Conservation (phyloP, 2,329 filamentous ascomycete species). For the Calonectria pseudoreteaudii region DNA sequence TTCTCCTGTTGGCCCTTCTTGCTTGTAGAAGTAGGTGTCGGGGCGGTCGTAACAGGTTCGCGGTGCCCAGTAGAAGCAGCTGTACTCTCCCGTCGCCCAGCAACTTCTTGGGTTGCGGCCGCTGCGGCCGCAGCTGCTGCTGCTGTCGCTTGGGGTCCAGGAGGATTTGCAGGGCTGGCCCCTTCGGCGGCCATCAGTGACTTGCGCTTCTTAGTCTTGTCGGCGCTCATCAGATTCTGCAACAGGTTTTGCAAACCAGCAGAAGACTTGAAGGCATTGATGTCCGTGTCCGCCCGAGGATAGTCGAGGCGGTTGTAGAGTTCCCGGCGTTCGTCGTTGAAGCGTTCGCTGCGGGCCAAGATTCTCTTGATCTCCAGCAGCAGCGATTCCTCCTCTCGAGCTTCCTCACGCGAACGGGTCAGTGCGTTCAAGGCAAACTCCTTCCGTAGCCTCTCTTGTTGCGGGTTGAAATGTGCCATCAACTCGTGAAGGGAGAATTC, state of each 20-base stretch:
- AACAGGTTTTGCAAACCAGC: slow-evolving; percentile 83
- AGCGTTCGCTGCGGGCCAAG: slow-evolving; percentile 83
- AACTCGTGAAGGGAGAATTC: slow-evolving; percentile 87
- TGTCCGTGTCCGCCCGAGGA: slow-evolving; percentile 76
- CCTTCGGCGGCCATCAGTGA: slow-evolving; percentile 73
- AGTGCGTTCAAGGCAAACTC: slow-evolving; percentile 85
- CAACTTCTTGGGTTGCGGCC: slow-evolving; percentile 49
- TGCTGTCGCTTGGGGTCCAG: slow-evolving; percentile 44
- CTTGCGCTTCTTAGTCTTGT: slow-evolving; percentile 91
- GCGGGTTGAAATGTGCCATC: slow-evolving; percentile 87
- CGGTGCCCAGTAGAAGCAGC: slow-evolving; percentile 56
- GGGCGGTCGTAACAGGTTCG: slow-evolving; percentile 48
- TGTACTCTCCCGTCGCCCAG: slow-evolving; percentile 65
- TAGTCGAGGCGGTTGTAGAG: slow-evolving; percentile 89
- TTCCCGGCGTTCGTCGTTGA: slow-evolving; percentile 89
- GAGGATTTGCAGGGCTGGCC: slow-evolving; percentile 56
- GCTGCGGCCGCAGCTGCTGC: slow-evolving; percentile 34
- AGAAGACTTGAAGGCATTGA: slow-evolving; percentile 83
- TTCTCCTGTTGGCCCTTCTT: slow-evolving; percentile 60
- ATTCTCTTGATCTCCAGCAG: slow-evolving; percentile 94
- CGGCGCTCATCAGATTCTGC: slow-evolving; percentile 83
- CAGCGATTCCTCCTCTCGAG: slow-evolving; percentile 90
- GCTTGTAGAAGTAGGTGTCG: slow-evolving; percentile 53
- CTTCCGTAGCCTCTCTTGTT: slow-evolving; percentile 84
- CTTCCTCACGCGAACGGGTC: slow-evolving; percentile 85